Evolutionary conservation across 805 yeast genomes (phyloP).

Genomic region (Candida orba): DNA sequence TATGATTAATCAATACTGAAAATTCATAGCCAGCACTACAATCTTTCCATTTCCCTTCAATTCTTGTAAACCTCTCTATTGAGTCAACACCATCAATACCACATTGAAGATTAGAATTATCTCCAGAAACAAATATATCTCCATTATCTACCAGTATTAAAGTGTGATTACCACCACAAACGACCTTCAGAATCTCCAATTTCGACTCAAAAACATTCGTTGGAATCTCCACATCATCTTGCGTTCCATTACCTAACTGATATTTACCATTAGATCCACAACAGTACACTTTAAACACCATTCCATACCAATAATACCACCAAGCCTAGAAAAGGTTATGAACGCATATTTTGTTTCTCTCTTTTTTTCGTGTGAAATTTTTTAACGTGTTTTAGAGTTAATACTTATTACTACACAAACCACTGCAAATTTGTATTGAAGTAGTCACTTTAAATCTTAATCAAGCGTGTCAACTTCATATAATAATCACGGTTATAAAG

Average conservation of each 20-base stretch:
- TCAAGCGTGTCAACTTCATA: no score
- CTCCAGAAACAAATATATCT: constrained; percentile 51
- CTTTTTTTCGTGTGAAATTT: not conserved
- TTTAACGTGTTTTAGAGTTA: not conserved
- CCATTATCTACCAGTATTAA: constrained; percentile 50
- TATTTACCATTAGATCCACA: constrained; percentile 83
- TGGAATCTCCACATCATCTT: constrained; percentile 39
- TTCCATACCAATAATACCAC: not conserved
- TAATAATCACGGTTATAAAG: not conserved
- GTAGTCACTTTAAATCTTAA: no score
- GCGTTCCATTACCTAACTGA: constrained; percentile 61
- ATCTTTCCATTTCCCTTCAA: constrained; percentile 32
- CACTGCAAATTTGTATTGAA: no score
- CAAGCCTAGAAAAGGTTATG: not conserved
- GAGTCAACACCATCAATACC: constrained; percentile 20
- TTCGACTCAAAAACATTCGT: constrained; percentile 6
- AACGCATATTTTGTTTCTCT: not conserved
- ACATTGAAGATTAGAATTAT: constrained; percentile 49
- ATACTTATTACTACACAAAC: no score
- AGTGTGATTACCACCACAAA: constrained; percentile 88
- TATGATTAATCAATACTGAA: constrained; percentile 40
- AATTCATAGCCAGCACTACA: constrained; percentile 80
- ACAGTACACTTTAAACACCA: constrained; percentile 30
- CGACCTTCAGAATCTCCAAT: constrained; percentile 35
- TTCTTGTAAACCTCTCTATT: constrained; percentile 13